These are phyloP conservation scores for Phytopythium montanum DNA, from an alignment of 352 stramenopile species.

Conservation along the genomic window DNA sequence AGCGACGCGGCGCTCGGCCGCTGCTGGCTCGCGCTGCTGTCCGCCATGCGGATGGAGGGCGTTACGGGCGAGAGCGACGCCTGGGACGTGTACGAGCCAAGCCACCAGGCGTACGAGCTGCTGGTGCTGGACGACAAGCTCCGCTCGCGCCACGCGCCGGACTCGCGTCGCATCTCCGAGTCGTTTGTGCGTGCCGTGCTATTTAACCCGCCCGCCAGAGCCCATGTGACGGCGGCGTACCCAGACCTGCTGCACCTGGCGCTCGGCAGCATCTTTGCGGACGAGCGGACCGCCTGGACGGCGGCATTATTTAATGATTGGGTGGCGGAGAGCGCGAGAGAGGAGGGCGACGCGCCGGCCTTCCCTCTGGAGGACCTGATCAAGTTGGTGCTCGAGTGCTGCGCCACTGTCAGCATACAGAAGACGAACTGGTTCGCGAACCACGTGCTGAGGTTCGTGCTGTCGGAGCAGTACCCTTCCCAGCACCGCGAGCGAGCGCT, in stretches of 20 bases:
- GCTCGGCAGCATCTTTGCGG: constrained; percentile 32
- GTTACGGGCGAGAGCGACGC: constrained; percentile 13
- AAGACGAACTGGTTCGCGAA: constrained; percentile 74
- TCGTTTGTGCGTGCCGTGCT: constrained; percentile 41
- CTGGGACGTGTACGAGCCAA: constrained; percentile 38
- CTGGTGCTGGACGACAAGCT: constrained; percentile 43
- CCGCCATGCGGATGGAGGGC: constrained; percentile 9
- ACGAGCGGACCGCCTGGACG: constrained; percentile 10
- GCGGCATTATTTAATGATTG: constrained; percentile 15
- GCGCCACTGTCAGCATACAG: constrained; percentile 47
- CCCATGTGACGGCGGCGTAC: constrained; percentile 9
- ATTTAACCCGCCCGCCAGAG: constrained; percentile 16
- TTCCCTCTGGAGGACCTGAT: constrained; percentile 29
- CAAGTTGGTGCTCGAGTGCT: constrained; percentile 38
- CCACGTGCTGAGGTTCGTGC: constrained; percentile 55
- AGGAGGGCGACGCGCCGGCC: constrained; percentile 9
- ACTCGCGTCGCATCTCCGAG: constrained; percentile 31
- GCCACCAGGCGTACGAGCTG: constrained; percentile 51
- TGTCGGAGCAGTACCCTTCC: constrained; percentile 29
- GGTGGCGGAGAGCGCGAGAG: constrained; percentile 16
- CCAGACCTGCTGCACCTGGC: constrained; percentile 29
- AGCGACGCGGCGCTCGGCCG: constrained; percentile 43
- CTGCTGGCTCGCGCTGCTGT: constrained; percentile 48
- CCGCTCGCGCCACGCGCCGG: constrained; percentile 3
- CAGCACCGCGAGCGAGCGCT: constrained; percentile 25